Evolutionary conservation across 2,329 filamentous ascomycete species (phyloP).

Genomic region (Didymella pinodella): DNA sequence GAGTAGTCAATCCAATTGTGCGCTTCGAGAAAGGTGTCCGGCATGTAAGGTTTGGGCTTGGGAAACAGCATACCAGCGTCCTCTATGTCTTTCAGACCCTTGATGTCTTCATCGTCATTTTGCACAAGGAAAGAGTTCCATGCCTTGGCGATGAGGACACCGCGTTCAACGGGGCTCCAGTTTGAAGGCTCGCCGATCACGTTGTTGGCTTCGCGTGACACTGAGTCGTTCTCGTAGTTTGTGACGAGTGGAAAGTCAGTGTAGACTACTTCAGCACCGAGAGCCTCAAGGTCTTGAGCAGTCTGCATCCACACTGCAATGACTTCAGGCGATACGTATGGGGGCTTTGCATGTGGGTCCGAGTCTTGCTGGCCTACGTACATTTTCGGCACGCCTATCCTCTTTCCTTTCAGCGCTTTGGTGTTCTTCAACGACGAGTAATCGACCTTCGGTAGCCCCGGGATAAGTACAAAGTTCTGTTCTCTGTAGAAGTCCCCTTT

Average conservation of each 20-base stretch:
- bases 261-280: slow-evolving; percentile 55
- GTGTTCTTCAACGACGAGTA: slow-evolving; percentile 47
- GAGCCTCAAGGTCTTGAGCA: slow-evolving; percentile 47
- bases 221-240: slow-evolving; percentile 55
- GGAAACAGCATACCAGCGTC: slow-evolving; percentile 52
- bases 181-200: slow-evolving; percentile 53
- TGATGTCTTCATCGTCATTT: slow-evolving; percentile 53
- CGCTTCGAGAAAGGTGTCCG: slow-evolving; percentile 51
- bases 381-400: slow-evolving; percentile 61
- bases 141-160: slow-evolving; percentile 59
- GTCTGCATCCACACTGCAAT: slow-evolving; percentile 49
- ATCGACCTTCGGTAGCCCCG: slow-evolving; percentile 45
- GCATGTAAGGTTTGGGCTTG: slow-evolving; percentile 47
- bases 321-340: slow-evolving; percentile 50
- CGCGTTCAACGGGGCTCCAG: slow-evolving; percentile 59
- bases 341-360: slow-evolving; percentile 44
- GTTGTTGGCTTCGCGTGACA: slow-evolving; percentile 51
- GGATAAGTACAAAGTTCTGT: slow-evolving; percentile 57
- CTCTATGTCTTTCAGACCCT: slow-evolving; percentile 50
- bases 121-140: slow-evolving; percentile 61
- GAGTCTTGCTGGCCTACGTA: slow-evolving; percentile 56
- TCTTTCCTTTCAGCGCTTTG: slow-evolving; percentile 53
- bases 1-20: slow-evolving; percentile 54
- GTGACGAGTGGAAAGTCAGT: slow-evolving; percentile 58
- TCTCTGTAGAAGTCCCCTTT: slow-evolving; percentile 64